Base-by-base conservation (phyloP, 2,329 filamentous ascomycete genomes). In the Podosphaera aphanis region DNA sequence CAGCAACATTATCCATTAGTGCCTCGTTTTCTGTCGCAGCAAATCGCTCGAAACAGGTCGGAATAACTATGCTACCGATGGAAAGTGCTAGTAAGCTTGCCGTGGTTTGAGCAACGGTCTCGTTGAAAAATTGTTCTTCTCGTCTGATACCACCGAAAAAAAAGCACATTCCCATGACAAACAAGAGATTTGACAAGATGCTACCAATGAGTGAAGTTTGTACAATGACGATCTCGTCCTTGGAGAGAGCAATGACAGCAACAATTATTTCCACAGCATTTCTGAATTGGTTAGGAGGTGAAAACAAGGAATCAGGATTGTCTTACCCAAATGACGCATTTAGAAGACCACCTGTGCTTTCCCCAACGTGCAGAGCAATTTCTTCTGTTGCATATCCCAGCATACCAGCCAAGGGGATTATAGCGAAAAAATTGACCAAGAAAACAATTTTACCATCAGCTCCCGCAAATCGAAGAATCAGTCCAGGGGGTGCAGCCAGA, bases 181-280 rank as follows among this genome's bases (percentile, higher is more conserved):
- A 72, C 2, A 93, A 71, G 48, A 95, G 62, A 59, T 94, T 94
- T 37, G 85, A 93, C 19, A 94, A 67, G 60, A 94, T 93, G 61
- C 79, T 86, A 47, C 86, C 86, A 50, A 94, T 83, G 23, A 95
- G 68, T 0, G 86, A 94, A 0, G 86, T 93, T 61, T 94, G 84
- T 5, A 94, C 85, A 49, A 95, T 92, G 29, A 79, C 65, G 20
- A 92, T 50, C 44, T 59, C 73, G 44, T 70, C 60, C 49, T 92
- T 71, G 23, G 71, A 64, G 41, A 94, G 64, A 1, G 86, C 86
- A 53, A 93, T 81, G 53, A 94, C 74, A 20, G 83, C 81, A 39
- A 94, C 83, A 49, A 93, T 93, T 55, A 93, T 64, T 59, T 93
- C 84, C 49, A 92, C 83, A 3, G 84, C 84, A 57, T 93, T 92